Base-by-base conservation (phyloP, 1,139 yeast species). In the Geotrichum klebahnii region DNA sequence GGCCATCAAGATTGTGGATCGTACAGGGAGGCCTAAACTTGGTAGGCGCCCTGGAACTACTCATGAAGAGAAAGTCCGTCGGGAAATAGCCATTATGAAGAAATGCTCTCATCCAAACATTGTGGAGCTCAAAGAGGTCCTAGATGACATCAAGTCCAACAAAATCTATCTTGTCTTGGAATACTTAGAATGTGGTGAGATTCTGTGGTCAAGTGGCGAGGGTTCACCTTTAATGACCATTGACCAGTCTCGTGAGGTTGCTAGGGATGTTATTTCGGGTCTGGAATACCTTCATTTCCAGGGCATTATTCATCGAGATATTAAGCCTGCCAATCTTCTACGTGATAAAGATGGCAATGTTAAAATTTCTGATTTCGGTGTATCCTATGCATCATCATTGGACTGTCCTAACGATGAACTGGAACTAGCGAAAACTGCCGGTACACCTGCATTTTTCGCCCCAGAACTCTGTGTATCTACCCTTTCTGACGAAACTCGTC, bases 361-460 rank as follows among this genome's bases (percentile, higher is more conserved):
- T 28, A 92, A 92, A 67, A 94, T 94, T 31, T 84, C 95, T 24
- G 99, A 92, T 70, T 94, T 94, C 69, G 99, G 99, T 17, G 96
- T 94, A 8, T 89, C 97, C 1, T 86, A 87, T 68, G 94, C 95
- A 1, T 76, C 85, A 0, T 63, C 72, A 2, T 54, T 61, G 12
- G 59, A 68, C 75, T 60, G 73, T 19, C 72, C 70, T 43, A 80
- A 77, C 14, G 81, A 82, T 63, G 96, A 89, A 56, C 70, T 84
- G 47, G 97, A 92, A 61, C 71, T 87, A 57, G 92, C 95, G 2
- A 87, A 86, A 63, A 87, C 95, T 0, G 95, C 92, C 0, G 96
- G 95, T 1, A 86, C 95, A 0, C 95, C 95, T 0, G 95, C 95
- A 0, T 86, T 86, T 63, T 78, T 82, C 55, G 88, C 92, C 0